Base-by-base conservation (phyloP, 2,329 filamentous ascomycete species). In the Trichophyton rubrum region DNA sequence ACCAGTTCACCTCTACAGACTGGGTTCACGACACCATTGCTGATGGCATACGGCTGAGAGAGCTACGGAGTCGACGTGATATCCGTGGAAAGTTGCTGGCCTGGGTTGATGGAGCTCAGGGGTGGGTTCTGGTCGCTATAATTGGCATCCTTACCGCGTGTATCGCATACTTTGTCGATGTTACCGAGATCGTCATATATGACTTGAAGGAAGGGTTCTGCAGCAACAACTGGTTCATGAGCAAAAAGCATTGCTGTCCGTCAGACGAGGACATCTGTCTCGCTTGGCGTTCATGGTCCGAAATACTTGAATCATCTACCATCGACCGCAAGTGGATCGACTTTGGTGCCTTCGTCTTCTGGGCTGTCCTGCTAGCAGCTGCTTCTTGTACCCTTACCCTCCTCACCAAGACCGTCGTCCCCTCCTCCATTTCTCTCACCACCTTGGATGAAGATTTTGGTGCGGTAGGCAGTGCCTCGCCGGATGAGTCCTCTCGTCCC, bases 11-110 rank as follows among this genome's bases (percentile, higher is more conserved):
- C 4, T 95, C 89, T 5, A 96, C 90, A 60, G 92, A 99, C 73
- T 99, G 93, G 93, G 91, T 99, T 0, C 92, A 96, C 71, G 93
- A 99, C 73, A 91, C 88, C 72, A 96, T 99, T 66, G 89, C 90
- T 68, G 93, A 97, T 74, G 90, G 91, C 8, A 89, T 90, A 68
- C 88, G 93, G 27, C 85, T 95, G 57, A 93, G 95, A 72, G 85
- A 85, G 59, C 80, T 99, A 43, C 84, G 90, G 57, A 85, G 82
- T 67, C 82, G 90, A 56, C 95, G 87, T 71, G 93, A 92, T 74
- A 81, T 96, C 63, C 85, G 86, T 70, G 92, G 92, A n/a, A 85
- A 88, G 56, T 66, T 95, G 13, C 77, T 83, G 53, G 82, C 89
- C 1, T 81, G 88, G 68, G 88, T 93, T 62, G 93, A 99, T 70